These are phyloP conservation scores for Pseudodiploospora longispora DNA, from an alignment of 2,329 filamentous ascomycete species.

Conservation along the genomic window DNA sequence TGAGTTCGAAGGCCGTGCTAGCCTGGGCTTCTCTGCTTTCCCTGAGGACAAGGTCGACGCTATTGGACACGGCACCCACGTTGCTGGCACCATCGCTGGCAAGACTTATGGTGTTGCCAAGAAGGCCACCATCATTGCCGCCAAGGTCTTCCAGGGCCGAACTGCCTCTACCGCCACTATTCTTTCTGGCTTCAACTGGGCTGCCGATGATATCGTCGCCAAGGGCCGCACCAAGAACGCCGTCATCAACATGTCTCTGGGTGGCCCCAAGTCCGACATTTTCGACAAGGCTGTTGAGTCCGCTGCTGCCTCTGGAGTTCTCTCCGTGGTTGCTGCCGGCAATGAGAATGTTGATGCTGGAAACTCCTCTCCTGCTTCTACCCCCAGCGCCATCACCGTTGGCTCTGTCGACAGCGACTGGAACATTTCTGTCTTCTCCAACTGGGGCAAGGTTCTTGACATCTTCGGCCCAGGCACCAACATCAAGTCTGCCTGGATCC, in stretches of 20 bases:
- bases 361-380: slow-evolving; percentile 23
- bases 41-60: slow-evolving; percentile 19
- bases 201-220: slow-evolving; percentile 34
- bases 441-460: slow-evolving; percentile 41
- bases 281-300: slow-evolving; percentile 42
- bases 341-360: slow-evolving; percentile 31
- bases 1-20: slow-evolving; percentile 47
- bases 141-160: slow-evolving; percentile 35
- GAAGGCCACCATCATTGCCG: slow-evolving; percentile 33
- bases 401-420: slow-evolving; percentile 29
- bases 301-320: slow-evolving; percentile 37
- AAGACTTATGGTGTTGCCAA: slow-evolving; percentile 34
- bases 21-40: slow-evolving; percentile 17
- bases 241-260: slow-evolving; percentile 50
- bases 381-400: slow-evolving; percentile 24
- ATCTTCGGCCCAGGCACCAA: slow-evolving; percentile 42
- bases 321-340: slow-evolving; percentile 47
- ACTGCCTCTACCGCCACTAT: slow-evolving; percentile 21
- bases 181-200: slow-evolving; percentile 31
- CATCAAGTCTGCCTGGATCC: slow-evolving; percentile 41
- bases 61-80: slow-evolving; percentile 36
- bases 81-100: slow-evolving; percentile 28
- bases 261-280: slow-evolving; percentile 34
- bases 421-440: slow-evolving; percentile 38
- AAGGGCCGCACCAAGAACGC: slow-evolving; percentile 30